phyloP scores from a whole-genome alignment of 2,329 filamentous ascomycete species.

The Botrytis medusae region DNA sequence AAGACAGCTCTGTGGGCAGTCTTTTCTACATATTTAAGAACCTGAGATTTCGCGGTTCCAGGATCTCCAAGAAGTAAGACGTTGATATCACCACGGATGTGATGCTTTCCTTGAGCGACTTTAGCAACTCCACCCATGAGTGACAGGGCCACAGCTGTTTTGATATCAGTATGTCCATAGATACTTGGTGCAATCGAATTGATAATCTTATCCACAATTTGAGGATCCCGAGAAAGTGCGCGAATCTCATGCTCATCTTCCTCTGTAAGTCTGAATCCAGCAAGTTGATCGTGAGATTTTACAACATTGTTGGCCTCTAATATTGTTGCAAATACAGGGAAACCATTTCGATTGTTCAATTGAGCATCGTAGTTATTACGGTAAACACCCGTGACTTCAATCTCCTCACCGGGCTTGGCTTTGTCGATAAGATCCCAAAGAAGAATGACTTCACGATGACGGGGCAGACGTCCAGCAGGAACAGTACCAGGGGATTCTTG shows the following conservation, averaged over 20 bases:
- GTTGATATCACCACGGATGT: conserved; percentile 96
- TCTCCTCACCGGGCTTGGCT: conserved; percentile 95
- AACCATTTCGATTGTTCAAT: conserved; percentile 97
- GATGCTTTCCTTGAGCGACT: conserved; percentile 81
- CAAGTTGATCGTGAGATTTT: conserved; percentile 95
- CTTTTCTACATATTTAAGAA: conserved; percentile 97
- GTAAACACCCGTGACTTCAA: conserved; percentile 95
- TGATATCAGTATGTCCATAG: conserved; percentile 95
- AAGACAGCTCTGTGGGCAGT: conserved; percentile 96
- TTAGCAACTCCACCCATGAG: conserved; percentile 95
- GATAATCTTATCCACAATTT: conserved; percentile 90
- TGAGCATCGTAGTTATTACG: conserved; percentile 98
- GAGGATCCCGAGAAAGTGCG: conserved; percentile 80
- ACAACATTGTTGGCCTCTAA: conserved; percentile 96
- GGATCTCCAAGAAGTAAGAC: conserved; percentile 94
- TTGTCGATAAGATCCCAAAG: conserved; percentile 96
- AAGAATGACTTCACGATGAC: conserved; percentile 90
- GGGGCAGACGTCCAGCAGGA: conserved; percentile 88
- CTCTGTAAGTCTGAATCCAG: conserved; percentile 92
- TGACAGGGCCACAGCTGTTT: conserved; percentile 91
- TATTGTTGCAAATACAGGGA: conserved; percentile 97
- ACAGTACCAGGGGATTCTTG: conserved; percentile 98
- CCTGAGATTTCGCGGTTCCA: conserved; percentile 95
- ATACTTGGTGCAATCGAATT: conserved; percentile 95
- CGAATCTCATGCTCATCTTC: conserved; percentile 92